Evolutionary conservation across 164 flowering plant species (phyloP).

Genomic region (Santalum album): DNA sequence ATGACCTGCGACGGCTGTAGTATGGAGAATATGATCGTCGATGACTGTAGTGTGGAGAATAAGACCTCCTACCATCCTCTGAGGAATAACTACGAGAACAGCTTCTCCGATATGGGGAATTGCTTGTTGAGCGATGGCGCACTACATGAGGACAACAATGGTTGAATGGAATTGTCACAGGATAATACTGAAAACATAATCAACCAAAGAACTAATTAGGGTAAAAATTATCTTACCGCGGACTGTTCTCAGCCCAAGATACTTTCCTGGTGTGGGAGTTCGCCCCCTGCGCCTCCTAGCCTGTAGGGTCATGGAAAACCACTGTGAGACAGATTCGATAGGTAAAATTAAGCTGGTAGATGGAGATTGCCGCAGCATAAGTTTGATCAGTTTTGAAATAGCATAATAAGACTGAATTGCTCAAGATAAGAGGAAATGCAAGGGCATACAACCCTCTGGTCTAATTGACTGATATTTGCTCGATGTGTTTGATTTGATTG

Average conservation of each 20-base stretch:
- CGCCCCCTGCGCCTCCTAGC: constrained; percentile 75
- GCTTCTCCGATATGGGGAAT: constrained; percentile 36
- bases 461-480: constrained; percentile 56
- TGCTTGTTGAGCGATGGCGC: constrained; percentile 37
- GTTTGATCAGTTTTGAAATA: neutral
- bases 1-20: constrained; percentile 15
- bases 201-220: neutral
- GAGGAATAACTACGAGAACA: constrained; percentile 37
- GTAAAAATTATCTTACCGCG: constrained; percentile 37
- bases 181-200: neutral
- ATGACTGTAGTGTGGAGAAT: constrained; percentile 20
- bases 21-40: constrained; percentile 27
- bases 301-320: constrained; percentile 16
- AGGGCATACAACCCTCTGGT: constrained; percentile 96
- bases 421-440: constrained; percentile 47
- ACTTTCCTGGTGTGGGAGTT: constrained; percentile 87
- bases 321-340: neutral
- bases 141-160: constrained; percentile 10
- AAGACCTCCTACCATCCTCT: constrained; percentile 24
- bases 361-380: neutral
- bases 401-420: constrained; percentile 17
- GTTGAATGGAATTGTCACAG: neutral
- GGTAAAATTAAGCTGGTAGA: neutral
- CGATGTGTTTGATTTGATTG: constrained; percentile 62
- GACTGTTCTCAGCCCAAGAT: constrained; percentile 55